Evolutionary conservation across 768 basidiomycete genomes (phyloP).

Genomic region (Boletus reticulatus): DNA sequence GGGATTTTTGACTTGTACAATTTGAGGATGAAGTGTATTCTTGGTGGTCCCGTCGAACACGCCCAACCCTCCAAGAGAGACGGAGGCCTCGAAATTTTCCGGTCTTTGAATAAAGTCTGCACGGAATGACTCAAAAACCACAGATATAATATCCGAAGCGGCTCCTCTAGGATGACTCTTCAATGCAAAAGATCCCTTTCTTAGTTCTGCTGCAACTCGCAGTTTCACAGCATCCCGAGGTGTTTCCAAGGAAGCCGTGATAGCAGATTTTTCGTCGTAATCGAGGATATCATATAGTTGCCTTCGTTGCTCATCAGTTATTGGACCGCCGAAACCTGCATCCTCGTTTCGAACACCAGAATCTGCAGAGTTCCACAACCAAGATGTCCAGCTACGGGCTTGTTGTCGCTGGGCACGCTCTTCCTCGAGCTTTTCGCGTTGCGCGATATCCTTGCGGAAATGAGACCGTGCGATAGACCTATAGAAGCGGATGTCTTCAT

Average conservation of each 20-base stretch:
- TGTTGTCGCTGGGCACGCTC: slow-evolving; percentile 57
- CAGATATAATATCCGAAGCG: slow-evolving; percentile 72
- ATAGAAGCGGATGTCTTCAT: slow-evolving; percentile 97
- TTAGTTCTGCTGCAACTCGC: slow-evolving; percentile 71
- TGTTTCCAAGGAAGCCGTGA: slow-evolving; percentile 64
- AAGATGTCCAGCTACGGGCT: slow-evolving; percentile 61
- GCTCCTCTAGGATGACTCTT: slow-evolving; percentile 67
- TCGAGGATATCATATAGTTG: slow-evolving; percentile 89
- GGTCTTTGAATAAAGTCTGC: slow-evolving; percentile 83
- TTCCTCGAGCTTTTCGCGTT: slow-evolving; percentile 64
- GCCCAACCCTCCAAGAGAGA: slow-evolving; percentile 82
- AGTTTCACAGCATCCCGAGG: slow-evolving; percentile 80
- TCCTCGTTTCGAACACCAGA: slow-evolving; percentile 44
- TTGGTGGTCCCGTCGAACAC: slow-evolving; percentile 91
- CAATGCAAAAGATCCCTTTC: slow-evolving; percentile 85
- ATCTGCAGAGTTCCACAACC: slow-evolving; percentile 78
- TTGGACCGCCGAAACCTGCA: slow-evolving; percentile 56
- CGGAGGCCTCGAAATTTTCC: slow-evolving; percentile 80
- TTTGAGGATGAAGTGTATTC: slow-evolving; percentile 80
- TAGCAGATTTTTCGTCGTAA: slow-evolving; percentile 83
- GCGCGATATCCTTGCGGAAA: slow-evolving; percentile 79
- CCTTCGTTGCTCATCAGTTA: slow-evolving; percentile 89
- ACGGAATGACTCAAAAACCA: slow-evolving; percentile 84
- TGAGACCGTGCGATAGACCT: slow-evolving; percentile 90
- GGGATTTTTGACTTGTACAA: slow-evolving; percentile 75